Base-by-base conservation (phyloP, 2,329 filamentous ascomycete species). In the Nothophoma quercina region DNA sequence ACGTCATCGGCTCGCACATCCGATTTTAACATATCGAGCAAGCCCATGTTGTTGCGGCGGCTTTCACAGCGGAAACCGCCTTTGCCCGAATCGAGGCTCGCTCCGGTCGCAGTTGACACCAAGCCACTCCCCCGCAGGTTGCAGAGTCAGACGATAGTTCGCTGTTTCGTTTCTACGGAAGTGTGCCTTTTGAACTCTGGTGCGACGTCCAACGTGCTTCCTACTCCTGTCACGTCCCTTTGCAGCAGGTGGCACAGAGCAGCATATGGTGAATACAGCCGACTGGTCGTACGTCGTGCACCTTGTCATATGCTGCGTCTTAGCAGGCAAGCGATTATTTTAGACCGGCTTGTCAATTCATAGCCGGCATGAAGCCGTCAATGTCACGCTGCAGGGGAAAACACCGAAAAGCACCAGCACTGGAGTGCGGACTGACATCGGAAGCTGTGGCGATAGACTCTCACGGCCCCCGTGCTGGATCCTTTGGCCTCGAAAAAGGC, bases 111-210 rank as follows among this genome's bases (percentile, higher is more conserved):
- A 23, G 16, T 42, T 41, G 36, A 40, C 30, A 42, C 38, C 43
- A 53, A 22, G 39, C 43, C 33, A 33, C 43, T 53, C 50, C 43
- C 38, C 50, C 50, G 38, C 42, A 53, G 50, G 50, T 38, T 42
- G 50, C 43, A 48, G 38, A 53, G 43, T 48, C 50, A 53, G 38
- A 38, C 43, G 28, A 43, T 15, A 38, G n/a, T 19, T 47, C 51
- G 49, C 32, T 48, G 60, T 66, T 66, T 64, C 60, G 57, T 55
- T 56, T 57, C 40, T 33, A 34, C 60, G 58, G 60, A 48, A 26
- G 30, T 29, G 23, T 49, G 45, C 62, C 63, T 36, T 28, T 60
- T 64, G 50, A 40, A 63, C 59, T 43, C 55, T 63, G 57, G 63
- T 66, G 63, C 58, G 62, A 64, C 63, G 44, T 18, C 21, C 36